These are phyloP conservation scores for Aspergillus fijiensis DNA, from an alignment of 2,329 filamentous ascomycete genomes.

Conservation along the genomic window DNA sequence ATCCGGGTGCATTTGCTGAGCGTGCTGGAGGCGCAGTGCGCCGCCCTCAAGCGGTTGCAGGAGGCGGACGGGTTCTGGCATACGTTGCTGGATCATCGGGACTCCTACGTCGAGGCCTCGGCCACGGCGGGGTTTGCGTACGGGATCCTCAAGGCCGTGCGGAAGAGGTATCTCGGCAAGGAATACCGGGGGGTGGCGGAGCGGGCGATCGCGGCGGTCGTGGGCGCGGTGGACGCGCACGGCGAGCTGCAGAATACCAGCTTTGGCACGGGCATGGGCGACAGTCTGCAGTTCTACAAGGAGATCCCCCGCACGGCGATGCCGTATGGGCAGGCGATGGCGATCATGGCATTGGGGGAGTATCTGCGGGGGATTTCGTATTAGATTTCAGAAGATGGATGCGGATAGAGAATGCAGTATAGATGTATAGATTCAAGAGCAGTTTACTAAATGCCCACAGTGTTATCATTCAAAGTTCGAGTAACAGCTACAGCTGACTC, in stretches of 20 bases:
- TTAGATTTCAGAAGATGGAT: background rate
- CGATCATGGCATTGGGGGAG: slow-evolving; percentile 76
- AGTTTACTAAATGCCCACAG: background rate
- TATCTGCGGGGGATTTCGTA: slow-evolving; percentile 53
- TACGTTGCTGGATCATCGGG: slow-evolving; percentile 69
- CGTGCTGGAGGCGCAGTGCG: slow-evolving; percentile 68
- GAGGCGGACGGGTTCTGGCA: slow-evolving; percentile 66
- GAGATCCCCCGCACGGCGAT: slow-evolving; percentile 75
- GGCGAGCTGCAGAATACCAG: slow-evolving; percentile 73
- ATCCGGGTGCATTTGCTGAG: slow-evolving; percentile 52
- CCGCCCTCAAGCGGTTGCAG: slow-evolving; percentile 63
- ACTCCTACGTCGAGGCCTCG: slow-evolving; percentile 73
- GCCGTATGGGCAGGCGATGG: slow-evolving; percentile 84
- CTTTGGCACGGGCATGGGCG: slow-evolving; percentile 77
- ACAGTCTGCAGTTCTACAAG: slow-evolving; percentile 71
- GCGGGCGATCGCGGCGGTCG: slow-evolving; percentile 65
- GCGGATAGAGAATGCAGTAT: too few relatives aligned
- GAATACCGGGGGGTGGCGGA: slow-evolving; percentile 63
- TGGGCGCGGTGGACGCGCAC: slow-evolving; percentile 63
- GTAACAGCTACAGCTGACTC: slow-evolving; percentile 1
- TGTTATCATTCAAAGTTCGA: background rate
- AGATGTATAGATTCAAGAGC: too few relatives aligned
- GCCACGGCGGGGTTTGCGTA: slow-evolving; percentile 80
- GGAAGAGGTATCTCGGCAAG: slow-evolving; percentile 66
- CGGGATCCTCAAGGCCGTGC: slow-evolving; percentile 70